Conservation (phyloP, 495 filamentous ascomycete genomes). For the Aspergillus nanangensis region DNA sequence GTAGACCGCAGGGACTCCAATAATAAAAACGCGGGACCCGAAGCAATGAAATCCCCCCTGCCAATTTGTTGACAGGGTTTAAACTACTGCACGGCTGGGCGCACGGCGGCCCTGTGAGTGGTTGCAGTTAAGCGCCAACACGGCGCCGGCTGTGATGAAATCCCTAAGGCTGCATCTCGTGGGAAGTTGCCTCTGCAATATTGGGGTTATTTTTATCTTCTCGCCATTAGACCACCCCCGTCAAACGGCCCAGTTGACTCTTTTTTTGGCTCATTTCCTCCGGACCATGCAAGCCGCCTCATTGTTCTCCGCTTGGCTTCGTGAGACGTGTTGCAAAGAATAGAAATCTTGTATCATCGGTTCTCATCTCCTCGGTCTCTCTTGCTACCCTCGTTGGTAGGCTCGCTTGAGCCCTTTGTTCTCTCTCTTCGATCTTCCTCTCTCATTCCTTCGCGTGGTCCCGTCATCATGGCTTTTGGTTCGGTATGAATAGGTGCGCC, state of each 20-base stretch:
- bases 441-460: slow-evolving; percentile 14
- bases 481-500: slow-evolving; percentile 40
- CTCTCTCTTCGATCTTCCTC: slow-evolving; percentile 8
- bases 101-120: slow-evolving; percentile 11
- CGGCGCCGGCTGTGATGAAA: slow-evolving; percentile 21
- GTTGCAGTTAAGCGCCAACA: slow-evolving; percentile 14
- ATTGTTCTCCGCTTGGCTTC: slow-evolving; percentile 13
- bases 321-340: slow-evolving; percentile 28
- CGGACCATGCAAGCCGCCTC: slow-evolving; percentile 16
- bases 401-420: slow-evolving; percentile 6
- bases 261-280: slow-evolving; percentile 5
- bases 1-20: background rate
- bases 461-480: slow-evolving; percentile 26
- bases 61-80: background rate
- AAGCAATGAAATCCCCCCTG: too few relatives aligned
- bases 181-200: slow-evolving; percentile 2
- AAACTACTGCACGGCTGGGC: background rate
- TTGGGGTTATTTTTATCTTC: slow-evolving; percentile 26
- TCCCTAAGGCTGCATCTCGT: slow-evolving; percentile 12
- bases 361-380: background rate
- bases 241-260: slow-evolving; percentile 8
- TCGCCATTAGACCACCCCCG: slow-evolving; percentile 6
- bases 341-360: slow-evolving; percentile 14
- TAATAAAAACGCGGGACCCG: background rate
- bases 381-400: slow-evolving; percentile 8